Percentiles rank a stretch among this genome's conserved stretches.
Conservation (phyloP, 768 basidiomycete genomes). For the Suillus hirtellus region DNA sequence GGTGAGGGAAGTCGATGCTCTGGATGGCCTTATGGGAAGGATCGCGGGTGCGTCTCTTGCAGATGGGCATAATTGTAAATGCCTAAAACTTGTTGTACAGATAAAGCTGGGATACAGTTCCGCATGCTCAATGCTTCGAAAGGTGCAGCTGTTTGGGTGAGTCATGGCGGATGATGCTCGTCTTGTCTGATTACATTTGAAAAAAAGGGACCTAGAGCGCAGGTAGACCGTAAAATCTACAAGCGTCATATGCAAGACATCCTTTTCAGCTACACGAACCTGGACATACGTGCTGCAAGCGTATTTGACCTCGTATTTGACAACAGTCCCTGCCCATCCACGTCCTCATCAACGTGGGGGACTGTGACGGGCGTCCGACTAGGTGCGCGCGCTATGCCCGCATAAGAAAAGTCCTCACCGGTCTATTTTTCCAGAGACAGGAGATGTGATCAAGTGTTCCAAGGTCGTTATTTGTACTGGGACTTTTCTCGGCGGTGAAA, state of each 20-base stretch:
- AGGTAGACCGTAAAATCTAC: conserved; percentile 85
- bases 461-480: conserved; percentile 89
- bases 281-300: conserved; percentile 69
- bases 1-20: conserved; percentile 88
- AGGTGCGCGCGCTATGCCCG: conserved; percentile 40
- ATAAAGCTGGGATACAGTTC: conserved; percentile 88
- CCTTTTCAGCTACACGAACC: conserved; percentile 63
- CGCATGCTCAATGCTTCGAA: conserved; percentile 83
- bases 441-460: conserved; percentile 73
- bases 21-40: conserved; percentile 83
- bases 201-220: conserved; percentile 79
- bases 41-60: conserved; percentile 61
- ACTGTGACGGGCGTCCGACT: conserved; percentile 65
- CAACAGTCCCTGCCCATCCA: conserved; percentile 31
- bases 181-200: neutral
- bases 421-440: conserved; percentile 50
- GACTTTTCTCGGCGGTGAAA: conserved; percentile 89
- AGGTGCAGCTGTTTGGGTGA: conserved; percentile 87
- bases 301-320: conserved; percentile 80
- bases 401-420: conserved; percentile 3
- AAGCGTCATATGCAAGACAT: conserved; percentile 78
- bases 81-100: conserved; percentile 38
- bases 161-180: conserved; percentile 20
- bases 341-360: conserved; percentile 43
- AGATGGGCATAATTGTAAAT: neutral